A percentile compares a stretch with the other conserved stretches of the same genome.
Conservation (phyloP, 208 protist genomes). For the Leishmania tropica region DNA sequence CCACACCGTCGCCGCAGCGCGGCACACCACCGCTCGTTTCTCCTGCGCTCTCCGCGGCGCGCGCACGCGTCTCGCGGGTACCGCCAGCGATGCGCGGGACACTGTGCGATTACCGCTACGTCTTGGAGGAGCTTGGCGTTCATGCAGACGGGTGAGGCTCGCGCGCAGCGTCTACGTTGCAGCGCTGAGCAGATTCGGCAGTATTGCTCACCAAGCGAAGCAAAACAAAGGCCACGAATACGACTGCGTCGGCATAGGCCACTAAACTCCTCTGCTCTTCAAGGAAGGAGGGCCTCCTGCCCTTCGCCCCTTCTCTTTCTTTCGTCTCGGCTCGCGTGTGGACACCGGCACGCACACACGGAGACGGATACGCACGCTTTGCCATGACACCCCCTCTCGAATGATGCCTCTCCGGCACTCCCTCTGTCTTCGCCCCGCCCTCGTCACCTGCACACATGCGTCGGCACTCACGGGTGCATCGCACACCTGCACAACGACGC, state of each 20-base stretch:
- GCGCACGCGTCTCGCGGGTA: slow-evolving; percentile 33
- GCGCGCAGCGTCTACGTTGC: neutral
- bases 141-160: neutral
- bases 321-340: neutral
- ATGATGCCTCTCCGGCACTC: neutral
- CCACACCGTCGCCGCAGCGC: neutral
- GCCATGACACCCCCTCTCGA: neutral
- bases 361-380: neutral
- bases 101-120: slow-evolving; percentile 61
- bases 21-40: slow-evolving; percentile 3
- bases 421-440: neutral
- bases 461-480: neutral
- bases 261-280: neutral
- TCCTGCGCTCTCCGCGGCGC: slow-evolving; percentile 31
- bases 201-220: neutral
- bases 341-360: neutral
- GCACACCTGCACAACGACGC: neutral
- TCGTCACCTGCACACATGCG: neutral
- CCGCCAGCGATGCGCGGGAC: slow-evolving; percentile 24
- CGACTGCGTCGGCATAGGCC: neutral
- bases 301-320: neutral
- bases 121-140: slow-evolving; percentile 43
- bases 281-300: neutral
- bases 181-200: neutral
- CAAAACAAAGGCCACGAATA: neutral